Evolutionary conservation across 176 grass and related monocot genomes (phyloP), one percentile per base, ranked within the genome.

Genomic region (Saccharum spontaneum): DNA sequence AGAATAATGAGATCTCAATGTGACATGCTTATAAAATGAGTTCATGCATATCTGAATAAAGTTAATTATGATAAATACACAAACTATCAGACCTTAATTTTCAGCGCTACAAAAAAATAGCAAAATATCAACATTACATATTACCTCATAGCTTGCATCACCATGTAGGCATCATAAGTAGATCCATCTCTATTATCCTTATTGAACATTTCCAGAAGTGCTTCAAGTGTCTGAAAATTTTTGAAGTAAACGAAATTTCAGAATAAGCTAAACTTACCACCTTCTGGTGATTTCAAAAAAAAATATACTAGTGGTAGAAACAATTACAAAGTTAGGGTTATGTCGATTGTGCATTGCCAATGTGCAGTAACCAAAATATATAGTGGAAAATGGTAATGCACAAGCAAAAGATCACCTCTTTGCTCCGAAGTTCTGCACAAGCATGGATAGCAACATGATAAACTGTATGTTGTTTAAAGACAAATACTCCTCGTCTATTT

Each of bases 381-480:
- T 64, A 5, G 24, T 43, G 71, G 40, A 52, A 86, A 79, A 92
- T 44, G 49, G 44, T 34, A 83, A 80, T 24, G 22, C 26, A 76
- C 39, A 82, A 22, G 34, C 26, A 87, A 67, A 81, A 78, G 60
- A 33, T 6, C 54, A 94, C 97, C 93, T 94, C 97, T 92, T 95
- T 98, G 72, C 88, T 95, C 61, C 72, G 76, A 81, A 95, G 85
- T 43, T 98, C 97, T 71, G 97, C 97, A 90, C 91, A 98, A 71
- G 97, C 93, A 90, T 98, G 90, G 34, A 90, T 68, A 75, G 97
- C 97, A 74, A 88, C 93, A 92, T 98, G 97, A 94, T 95, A 95
- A 62, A 98, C 76, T 75, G 97, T 98, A 36, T 90, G 67, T 59
- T 87, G 86, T 64, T 85, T 93, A 70, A 79, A 50, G 31, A 92